Conservation (phyloP, 148 eudicot species). For the Agrostemma githago region DNA sequence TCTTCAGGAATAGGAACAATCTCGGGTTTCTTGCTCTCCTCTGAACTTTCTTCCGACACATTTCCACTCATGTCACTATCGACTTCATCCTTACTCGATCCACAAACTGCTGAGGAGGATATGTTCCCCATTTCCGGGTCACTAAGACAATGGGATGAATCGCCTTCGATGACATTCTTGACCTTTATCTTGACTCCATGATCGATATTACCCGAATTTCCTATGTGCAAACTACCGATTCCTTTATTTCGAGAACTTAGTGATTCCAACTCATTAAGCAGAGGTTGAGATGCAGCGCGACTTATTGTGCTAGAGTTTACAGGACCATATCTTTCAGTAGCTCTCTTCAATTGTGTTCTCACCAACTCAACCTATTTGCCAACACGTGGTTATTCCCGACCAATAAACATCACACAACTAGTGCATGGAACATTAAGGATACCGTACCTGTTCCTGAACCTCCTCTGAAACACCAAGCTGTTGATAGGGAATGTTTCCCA, state of each 20-base stretch:
- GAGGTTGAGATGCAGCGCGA: slow-evolving; percentile 68
- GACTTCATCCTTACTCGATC: slow-evolving; percentile 21
- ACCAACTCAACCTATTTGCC: slow-evolving; percentile 75
- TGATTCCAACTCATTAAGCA: slow-evolving; percentile 48
- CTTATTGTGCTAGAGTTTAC: slow-evolving; percentile 40
- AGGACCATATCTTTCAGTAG: slow-evolving; percentile 69
- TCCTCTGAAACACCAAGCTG: slow-evolving; percentile 82
- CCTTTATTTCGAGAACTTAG: slow-evolving; percentile 36
- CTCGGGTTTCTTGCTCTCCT: slow-evolving; percentile 45
- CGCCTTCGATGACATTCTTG: slow-evolving; percentile 22
- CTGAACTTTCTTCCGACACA: slow-evolving; percentile 31
- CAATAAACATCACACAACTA: neutral
- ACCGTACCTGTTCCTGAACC: slow-evolving; percentile 86
- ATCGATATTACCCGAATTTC: slow-evolving; percentile 56
- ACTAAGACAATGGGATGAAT: slow-evolving; percentile 27
- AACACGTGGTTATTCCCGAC: slow-evolving; percentile 1
- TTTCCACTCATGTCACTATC: slow-evolving; percentile 2
- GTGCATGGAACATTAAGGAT: neutral
- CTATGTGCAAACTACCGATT: slow-evolving; percentile 64
- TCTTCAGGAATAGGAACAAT: slow-evolving; percentile 70
- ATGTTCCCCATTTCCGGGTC: slow-evolving; percentile 23
- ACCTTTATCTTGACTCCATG: slow-evolving; percentile 45
- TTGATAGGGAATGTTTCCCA: slow-evolving; percentile 61
- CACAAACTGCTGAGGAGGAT: slow-evolving; percentile 24
- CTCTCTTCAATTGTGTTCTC: slow-evolving; percentile 72